phyloP scores from a whole-genome alignment of 176 grass and related monocot genomes.

The Themeda triandra region DNA sequence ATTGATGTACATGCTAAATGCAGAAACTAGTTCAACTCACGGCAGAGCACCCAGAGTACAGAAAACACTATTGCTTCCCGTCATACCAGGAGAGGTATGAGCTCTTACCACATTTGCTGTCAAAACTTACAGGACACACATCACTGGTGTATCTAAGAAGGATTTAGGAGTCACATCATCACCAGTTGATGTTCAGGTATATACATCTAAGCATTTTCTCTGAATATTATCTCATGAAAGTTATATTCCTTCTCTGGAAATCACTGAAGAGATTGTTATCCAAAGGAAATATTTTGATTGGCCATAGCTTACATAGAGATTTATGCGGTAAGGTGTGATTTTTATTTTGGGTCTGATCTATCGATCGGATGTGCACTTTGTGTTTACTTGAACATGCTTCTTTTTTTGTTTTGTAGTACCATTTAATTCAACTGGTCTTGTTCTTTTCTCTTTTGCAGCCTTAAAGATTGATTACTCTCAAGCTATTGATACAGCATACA shows the following conservation, averaged over 20 bases:
- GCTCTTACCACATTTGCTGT: neutral
- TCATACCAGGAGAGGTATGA: conserved; percentile 67
- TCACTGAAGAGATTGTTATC: conserved; percentile 74
- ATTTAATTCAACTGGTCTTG: neutral
- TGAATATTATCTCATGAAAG: neutral
- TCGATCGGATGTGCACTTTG: conserved; percentile 4
- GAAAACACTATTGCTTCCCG: conserved; percentile 54
- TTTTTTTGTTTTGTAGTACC: neutral
- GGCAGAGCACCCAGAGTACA: conserved; percentile 50
- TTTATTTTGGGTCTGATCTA: neutral
- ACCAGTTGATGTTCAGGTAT: conserved; percentile 79
- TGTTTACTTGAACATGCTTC: neutral
- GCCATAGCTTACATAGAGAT: conserved; percentile 89
- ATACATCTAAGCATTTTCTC: neutral
- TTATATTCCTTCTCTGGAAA: conserved; percentile 59
- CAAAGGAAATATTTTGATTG: conserved; percentile 80
- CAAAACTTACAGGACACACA: conserved; percentile 40
- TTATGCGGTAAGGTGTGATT: conserved; percentile 59
- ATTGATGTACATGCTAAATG: conserved; percentile 36
- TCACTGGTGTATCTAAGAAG: conserved; percentile 75
- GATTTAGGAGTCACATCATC: conserved; percentile 77
- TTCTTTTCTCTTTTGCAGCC: conserved; percentile 38
- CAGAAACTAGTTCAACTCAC: conserved; percentile 79
- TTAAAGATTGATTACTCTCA: conserved; percentile 77
- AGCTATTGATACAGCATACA: conserved; percentile 83